phyloP scores from a whole-genome alignment of 2,329 filamentous ascomycete species.

The Macrophomina phaseolina region DNA sequence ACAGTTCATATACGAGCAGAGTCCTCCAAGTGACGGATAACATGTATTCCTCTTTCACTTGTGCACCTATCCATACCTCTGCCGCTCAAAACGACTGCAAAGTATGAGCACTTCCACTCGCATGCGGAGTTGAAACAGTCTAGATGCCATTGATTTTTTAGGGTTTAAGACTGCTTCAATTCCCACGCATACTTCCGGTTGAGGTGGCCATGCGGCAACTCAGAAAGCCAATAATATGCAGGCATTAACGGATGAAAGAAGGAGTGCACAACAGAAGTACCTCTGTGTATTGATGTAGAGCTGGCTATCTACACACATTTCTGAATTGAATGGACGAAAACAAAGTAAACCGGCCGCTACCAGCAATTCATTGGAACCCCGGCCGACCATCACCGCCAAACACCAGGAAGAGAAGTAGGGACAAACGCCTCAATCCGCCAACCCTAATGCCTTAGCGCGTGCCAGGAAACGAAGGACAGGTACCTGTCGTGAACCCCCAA shows the following conservation, averaged over 20 bases:
- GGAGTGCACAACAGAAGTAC: neutral
- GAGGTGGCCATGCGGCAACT: too few species aligned
- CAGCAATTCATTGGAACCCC: neutral
- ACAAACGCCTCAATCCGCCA: slow-evolving; percentile 23
- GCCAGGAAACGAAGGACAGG: slow-evolving; percentile 12
- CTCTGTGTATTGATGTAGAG: slow-evolving; percentile 9
- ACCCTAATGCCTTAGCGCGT: slow-evolving; percentile 15
- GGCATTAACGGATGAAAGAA: too few species aligned
- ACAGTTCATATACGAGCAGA: neutral
- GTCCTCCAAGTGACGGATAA: too few species aligned
- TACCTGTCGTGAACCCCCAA: slow-evolving; percentile 1
- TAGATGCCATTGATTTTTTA: too few species aligned
- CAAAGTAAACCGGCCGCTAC: neutral
- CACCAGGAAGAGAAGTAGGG: slow-evolving; percentile 12
- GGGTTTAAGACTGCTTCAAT: too few species aligned
- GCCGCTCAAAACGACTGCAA: too few species aligned
- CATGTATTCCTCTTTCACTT: too few species aligned
- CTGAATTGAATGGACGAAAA: neutral
- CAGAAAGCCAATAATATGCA: too few species aligned
- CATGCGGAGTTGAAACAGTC: too few species aligned
- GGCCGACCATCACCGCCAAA: slow-evolving; percentile 3
- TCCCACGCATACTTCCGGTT: too few species aligned
- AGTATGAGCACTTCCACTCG: too few species aligned
- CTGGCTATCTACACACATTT: slow-evolving; percentile 21
- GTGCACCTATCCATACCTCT: too few species aligned